phyloP scores from a whole-genome alignment of 2,329 filamentous ascomycete genomes.

The Shiraia bambusicola region DNA sequence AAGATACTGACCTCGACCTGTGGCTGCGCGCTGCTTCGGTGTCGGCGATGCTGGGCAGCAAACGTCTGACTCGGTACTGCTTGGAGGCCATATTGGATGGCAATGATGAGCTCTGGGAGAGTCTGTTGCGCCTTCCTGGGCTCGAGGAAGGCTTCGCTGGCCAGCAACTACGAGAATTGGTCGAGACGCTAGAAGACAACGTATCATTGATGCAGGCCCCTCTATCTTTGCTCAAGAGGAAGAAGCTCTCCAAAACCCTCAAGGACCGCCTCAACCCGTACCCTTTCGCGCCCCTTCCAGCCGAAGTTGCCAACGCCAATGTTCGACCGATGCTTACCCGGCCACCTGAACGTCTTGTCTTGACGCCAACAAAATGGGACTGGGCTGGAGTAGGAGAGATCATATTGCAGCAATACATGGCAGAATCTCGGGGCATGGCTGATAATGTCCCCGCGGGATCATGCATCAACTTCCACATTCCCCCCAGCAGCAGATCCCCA shows the following conservation, averaged over 20 bases:
- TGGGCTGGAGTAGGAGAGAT: slow-evolving; percentile 54
- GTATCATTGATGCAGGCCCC: slow-evolving; percentile 57
- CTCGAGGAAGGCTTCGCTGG: slow-evolving; percentile 42
- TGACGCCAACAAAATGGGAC: slow-evolving; percentile 42
- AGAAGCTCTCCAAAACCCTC: slow-evolving; percentile 55
- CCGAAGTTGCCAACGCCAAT: slow-evolving; percentile 32
- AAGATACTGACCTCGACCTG: slow-evolving; percentile 64
- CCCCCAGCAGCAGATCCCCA: slow-evolving; percentile 30
- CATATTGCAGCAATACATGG: slow-evolving; percentile 48
- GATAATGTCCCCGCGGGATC: slow-evolving; percentile 39
- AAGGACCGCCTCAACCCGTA: slow-evolving; percentile 58
- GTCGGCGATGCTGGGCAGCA: slow-evolving; percentile 58
- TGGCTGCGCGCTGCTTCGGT: slow-evolving; percentile 64
- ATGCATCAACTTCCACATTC: slow-evolving; percentile 47
- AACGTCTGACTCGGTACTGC: slow-evolving; percentile 61
- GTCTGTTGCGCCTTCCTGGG: slow-evolving; percentile 58
- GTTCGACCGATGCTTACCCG: slow-evolving; percentile 14
- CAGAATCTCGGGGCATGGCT: slow-evolving; percentile 43
- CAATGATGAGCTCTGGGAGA: slow-evolving; percentile 59
- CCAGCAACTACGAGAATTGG: slow-evolving; percentile 44
- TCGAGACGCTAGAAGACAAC: slow-evolving; percentile 56
- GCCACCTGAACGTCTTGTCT: slow-evolving; percentile 40
- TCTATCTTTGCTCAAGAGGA: slow-evolving; percentile 51
- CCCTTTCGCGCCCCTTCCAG: slow-evolving; percentile 42
- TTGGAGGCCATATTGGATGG: slow-evolving; percentile 64